phyloP scores from a whole-genome alignment of 2,329 filamentous ascomycete genomes.

The Alternaria triticina region DNA sequence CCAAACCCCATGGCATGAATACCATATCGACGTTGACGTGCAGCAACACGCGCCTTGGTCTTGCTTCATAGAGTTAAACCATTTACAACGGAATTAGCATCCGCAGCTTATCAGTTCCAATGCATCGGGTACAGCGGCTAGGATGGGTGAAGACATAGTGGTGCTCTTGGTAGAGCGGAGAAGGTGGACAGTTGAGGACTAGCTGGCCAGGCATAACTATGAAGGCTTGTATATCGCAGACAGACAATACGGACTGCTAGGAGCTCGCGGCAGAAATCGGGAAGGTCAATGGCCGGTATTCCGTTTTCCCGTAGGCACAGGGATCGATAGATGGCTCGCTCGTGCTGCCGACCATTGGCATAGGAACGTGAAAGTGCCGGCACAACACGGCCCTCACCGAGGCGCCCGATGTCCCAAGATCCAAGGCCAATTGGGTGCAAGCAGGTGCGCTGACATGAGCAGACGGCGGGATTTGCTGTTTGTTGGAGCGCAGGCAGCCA shows the following conservation, averaged over 20 bases:
- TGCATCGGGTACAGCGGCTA: background rate
- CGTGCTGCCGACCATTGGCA: slow-evolving; percentile 16
- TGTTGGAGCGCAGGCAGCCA: background rate
- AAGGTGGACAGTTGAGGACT: background rate
- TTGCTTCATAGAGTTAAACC: background rate
- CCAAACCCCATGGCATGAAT: background rate
- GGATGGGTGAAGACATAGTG: background rate
- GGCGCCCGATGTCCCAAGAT: slow-evolving; percentile 22
- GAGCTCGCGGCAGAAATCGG: slow-evolving; percentile 25
- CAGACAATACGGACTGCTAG: slow-evolving; percentile 4
- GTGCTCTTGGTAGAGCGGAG: background rate
- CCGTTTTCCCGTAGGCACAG: slow-evolving; percentile 30
- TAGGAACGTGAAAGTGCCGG: slow-evolving; percentile 12
- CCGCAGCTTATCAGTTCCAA: background rate
- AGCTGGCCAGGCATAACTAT: background rate
- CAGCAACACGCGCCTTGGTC: background rate
- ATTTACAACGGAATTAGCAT: background rate
- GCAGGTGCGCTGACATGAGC: background rate
- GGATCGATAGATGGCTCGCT: slow-evolving; percentile 19
- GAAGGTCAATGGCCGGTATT: slow-evolving; percentile 22
- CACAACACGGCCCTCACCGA: slow-evolving; percentile 17
- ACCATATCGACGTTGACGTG: background rate
- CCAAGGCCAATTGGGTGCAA: background rate
- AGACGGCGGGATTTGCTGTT: background rate
- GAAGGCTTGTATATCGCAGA: slow-evolving; percentile 6